Conservation (phyloP, 1,284 basidiomycete species). For the Vanrija sp. region DNA sequence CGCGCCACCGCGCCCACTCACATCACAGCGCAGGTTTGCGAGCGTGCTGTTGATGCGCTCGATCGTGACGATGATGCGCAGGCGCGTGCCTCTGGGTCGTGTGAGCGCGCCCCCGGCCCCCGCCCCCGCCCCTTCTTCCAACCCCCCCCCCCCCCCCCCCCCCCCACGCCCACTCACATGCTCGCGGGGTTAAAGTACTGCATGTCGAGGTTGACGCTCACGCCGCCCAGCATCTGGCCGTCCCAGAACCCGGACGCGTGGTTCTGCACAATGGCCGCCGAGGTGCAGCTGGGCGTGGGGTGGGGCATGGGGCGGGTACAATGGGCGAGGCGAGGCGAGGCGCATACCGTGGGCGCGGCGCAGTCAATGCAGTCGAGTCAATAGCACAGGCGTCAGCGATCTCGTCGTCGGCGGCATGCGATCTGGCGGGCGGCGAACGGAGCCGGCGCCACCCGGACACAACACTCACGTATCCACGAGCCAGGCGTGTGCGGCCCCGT, state of each 20-base stretch:
- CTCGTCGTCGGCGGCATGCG: background rate
- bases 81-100: conserved; percentile 5
- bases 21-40: conserved; percentile 16
- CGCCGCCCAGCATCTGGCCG: conserved; percentile 34
- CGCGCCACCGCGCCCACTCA: conserved; percentile 3
- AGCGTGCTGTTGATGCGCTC: conserved; percentile 12
- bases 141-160: no score
- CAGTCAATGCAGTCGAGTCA: no score
- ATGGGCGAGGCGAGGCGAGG: no score
- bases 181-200: conserved; percentile 29
- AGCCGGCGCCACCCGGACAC: conserved; percentile 4
- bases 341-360: no score
- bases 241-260: conserved; percentile 39
- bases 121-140: no score
- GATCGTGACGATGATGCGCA: conserved; percentile 12
- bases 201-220: conserved; percentile 31
- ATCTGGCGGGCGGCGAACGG: background rate
- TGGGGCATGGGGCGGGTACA: no score
- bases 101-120: background rate
- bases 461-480: conserved; percentile 30
- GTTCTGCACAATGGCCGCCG: conserved; percentile 9
- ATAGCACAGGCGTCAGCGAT: background rate
- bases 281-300: background rate
- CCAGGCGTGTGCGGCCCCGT: conserved; percentile 39
- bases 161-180: background rate